These are phyloP conservation scores for Colletotrichum orchidophilum DNA, from an alignment of 2,329 filamentous ascomycete species.

Conservation along the genomic window DNA sequence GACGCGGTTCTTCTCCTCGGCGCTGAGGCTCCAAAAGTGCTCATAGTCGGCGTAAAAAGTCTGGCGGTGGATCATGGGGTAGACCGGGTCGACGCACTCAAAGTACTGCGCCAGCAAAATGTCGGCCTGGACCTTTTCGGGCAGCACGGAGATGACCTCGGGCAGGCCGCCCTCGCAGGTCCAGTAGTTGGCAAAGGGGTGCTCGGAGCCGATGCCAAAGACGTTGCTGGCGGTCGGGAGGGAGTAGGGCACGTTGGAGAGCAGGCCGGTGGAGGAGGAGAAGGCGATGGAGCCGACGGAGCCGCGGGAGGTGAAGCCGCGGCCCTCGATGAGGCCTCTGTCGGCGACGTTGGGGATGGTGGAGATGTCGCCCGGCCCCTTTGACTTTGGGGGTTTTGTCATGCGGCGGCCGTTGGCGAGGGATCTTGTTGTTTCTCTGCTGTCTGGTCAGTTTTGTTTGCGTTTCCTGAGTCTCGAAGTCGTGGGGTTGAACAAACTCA, in stretches of 20 bases:
- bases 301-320: slow-evolving; percentile 55
- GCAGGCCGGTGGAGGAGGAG: slow-evolving; percentile 66
- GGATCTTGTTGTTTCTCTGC: slow-evolving; percentile 66
- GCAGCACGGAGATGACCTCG: slow-evolving; percentile 80
- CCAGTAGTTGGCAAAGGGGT: slow-evolving; percentile 88
- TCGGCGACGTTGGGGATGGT: slow-evolving; percentile 66
- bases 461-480: background rate
- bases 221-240: slow-evolving; percentile 77
- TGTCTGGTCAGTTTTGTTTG: slow-evolving; percentile 1
- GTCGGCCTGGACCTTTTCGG: slow-evolving; percentile 79
- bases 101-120: slow-evolving; percentile 72
- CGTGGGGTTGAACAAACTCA: slow-evolving; percentile 62
- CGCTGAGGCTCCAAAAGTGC: slow-evolving; percentile 74
- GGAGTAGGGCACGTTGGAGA: slow-evolving; percentile 79
- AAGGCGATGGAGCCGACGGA: slow-evolving; percentile 48
- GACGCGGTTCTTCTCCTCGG: slow-evolving; percentile 64
- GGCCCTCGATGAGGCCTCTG: slow-evolving; percentile 56
- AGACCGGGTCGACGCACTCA: slow-evolving; percentile 80
- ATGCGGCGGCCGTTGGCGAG: slow-evolving; percentile 63
- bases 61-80: slow-evolving; percentile 81
- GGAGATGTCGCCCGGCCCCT: slow-evolving; percentile 53
- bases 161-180: slow-evolving; percentile 79
- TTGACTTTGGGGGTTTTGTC: slow-evolving; percentile 64
- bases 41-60: slow-evolving; percentile 83
- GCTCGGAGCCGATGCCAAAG: slow-evolving; percentile 82